These are phyloP conservation scores for Saccharomyces hybrid DNA, from an alignment of 1,139 yeast species.

Conservation along the genomic window DNA sequence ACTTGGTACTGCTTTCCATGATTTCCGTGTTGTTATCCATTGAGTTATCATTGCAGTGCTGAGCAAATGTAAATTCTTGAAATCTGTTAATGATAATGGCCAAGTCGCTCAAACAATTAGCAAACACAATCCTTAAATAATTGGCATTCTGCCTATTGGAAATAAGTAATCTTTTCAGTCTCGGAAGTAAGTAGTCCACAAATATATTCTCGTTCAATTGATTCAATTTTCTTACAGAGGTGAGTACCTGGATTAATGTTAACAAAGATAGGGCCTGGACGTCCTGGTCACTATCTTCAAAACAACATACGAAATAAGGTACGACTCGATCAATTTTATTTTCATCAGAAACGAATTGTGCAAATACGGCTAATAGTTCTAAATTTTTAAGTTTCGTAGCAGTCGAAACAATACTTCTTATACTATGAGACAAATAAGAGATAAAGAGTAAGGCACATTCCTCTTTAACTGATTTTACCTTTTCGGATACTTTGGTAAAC, in stretches of 20 bases:
- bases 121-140: slow-evolving; percentile 59
- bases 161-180: slow-evolving; percentile 42
- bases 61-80: slow-evolving; percentile 55
- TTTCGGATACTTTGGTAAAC: slow-evolving; percentile 8
- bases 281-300: slow-evolving; percentile 45
- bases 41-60: slow-evolving; percentile 35
- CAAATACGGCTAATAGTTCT: slow-evolving; percentile 66
- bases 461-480: slow-evolving; percentile 21
- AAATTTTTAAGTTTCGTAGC: slow-evolving; percentile 62
- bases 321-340: slow-evolving; percentile 78
- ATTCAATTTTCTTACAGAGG: slow-evolving; percentile 58
- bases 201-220: slow-evolving; percentile 71
- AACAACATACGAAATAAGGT: slow-evolving; percentile 60
- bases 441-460: slow-evolving; percentile 59
- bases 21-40: slow-evolving; percentile 23
- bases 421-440: slow-evolving; percentile 54
- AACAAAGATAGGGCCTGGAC: slow-evolving; percentile 59
- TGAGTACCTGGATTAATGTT: slow-evolving; percentile 52
- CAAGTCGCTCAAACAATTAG: slow-evolving; percentile 62
- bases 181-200: slow-evolving; percentile 76
- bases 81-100: slow-evolving; percentile 59
- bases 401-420: slow-evolving; percentile 59
- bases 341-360: slow-evolving; percentile 74
- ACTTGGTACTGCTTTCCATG: slow-evolving; percentile 19
- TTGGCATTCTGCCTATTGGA: slow-evolving; percentile 21